A percentile compares a stretch with the other conserved stretches of the same genome.
Evolutionary conservation across 495 filamentous ascomycete species (phyloP).

Genomic region (Bombardia bombarda): DNA sequence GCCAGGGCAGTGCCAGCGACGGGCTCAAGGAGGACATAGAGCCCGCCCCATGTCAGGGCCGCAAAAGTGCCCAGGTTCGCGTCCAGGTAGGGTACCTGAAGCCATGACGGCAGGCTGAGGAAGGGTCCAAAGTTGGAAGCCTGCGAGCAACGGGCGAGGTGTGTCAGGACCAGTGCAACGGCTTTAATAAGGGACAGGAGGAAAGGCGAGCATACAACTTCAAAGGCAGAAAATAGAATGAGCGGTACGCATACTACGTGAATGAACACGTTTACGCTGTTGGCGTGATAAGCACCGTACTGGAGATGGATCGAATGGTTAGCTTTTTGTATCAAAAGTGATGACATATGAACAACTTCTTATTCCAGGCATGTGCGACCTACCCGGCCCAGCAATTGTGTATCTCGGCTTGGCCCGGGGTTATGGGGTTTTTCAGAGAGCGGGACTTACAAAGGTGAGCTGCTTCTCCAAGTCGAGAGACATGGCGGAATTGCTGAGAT

Average conservation of each 20-base stretch:
- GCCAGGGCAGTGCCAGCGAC: conserved; percentile 72
- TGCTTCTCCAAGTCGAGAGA: conserved; percentile 73
- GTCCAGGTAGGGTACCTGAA: conserved; percentile 68
- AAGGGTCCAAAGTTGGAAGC: conserved; percentile 67
- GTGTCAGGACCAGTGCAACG: conserved; percentile 3
- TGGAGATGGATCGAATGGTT: conserved; percentile 26
- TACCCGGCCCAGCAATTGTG: neutral
- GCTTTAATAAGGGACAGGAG: neutral
- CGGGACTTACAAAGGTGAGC: conserved; percentile 60
- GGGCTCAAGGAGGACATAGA: conserved; percentile 91
- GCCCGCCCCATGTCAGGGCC: conserved; percentile 58
- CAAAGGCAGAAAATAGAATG: conserved; percentile 70
- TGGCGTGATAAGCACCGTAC: conserved; percentile 95
- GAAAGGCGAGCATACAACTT: conserved; percentile 51
- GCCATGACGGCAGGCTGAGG: conserved; percentile 59
- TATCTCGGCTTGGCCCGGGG: neutral
- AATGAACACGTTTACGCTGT: conserved; percentile 81
- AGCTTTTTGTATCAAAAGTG: neutral
- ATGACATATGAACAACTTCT: too few relatives aligned
- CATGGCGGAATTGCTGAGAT: too few relatives aligned
- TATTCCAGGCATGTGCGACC: too few relatives aligned
- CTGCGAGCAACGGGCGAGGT: conserved; percentile 34
- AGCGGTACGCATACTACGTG: conserved; percentile 85
- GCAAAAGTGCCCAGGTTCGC: conserved; percentile 72
- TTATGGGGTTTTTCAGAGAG: neutral